phyloP scores from a whole-genome alignment of 2,329 filamentous ascomycete species.

The Aspergillus persii region DNA sequence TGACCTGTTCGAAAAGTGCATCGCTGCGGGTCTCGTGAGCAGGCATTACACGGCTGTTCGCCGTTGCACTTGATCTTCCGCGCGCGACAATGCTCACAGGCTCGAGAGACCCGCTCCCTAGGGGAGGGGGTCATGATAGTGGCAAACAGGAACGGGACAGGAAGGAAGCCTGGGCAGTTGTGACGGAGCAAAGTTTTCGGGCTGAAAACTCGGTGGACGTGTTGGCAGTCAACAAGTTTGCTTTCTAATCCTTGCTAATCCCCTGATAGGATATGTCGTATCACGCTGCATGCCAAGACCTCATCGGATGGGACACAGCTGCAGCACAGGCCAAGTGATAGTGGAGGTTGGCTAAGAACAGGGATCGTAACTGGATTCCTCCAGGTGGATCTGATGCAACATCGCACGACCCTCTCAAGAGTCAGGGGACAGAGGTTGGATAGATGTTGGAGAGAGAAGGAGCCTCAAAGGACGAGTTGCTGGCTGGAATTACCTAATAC shows the following conservation, averaged over 20 bases:
- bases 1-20: constrained; percentile 11
- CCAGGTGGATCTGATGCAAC: neutral
- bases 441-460: neutral
- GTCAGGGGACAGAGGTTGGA: neutral
- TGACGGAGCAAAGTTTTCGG: neutral
- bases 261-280: neutral
- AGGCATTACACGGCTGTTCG: constrained; percentile 10
- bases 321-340: neutral
- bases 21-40: constrained; percentile 5
- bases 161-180: neutral
- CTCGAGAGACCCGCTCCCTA: constrained; percentile 11
- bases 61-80: constrained; percentile 17
- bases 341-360: neutral
- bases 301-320: neutral
- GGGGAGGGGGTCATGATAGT: constrained; percentile 5
- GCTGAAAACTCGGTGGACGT: neutral
- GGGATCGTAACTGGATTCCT: neutral
- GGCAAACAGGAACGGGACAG: neutral
- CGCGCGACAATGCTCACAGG: constrained; percentile 14
- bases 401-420: neutral
- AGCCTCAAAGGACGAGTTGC: neutral
- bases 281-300: neutral
- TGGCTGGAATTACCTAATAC: too few species aligned
- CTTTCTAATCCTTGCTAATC: neutral
- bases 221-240: neutral